Evolutionary conservation across 139 green algal genomes (phyloP), one percentile per base, ranked within the genome.

Genomic region (Mychonastes homosphaera): DNA sequence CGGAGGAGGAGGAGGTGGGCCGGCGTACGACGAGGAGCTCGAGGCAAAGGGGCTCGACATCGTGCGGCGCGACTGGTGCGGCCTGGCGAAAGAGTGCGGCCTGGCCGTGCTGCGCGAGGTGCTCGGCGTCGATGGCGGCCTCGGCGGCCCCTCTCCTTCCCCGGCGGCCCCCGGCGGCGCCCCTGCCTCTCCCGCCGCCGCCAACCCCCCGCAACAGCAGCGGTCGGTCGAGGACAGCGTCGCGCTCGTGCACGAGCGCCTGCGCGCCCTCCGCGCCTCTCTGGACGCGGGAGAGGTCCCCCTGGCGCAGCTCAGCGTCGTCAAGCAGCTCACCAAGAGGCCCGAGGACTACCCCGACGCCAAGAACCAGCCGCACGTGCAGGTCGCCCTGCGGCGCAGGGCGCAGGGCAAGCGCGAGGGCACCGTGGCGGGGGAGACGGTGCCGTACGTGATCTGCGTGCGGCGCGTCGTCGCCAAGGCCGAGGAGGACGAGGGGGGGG

Each of bases 31-130:
- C 32, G 63, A 90, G 73, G 70, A 82, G 44, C 65, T 87, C 56
- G 92, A 98, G 78, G 66, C 84, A 54, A 98, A 98, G 76, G 92
- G 92, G 2, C 74, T 98, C 54, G 92, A 98, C 79, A 97, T 97
- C 36, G 92, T 98, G 58, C 81, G 92, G 2, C 79, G 92, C n/a
- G 92, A 98, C 79, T 98, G 92, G 92, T 94, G 77, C 63, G 78
- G 79, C 4, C 73, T 98, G 33, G 82, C 79, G 63, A 98, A 97
- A 68, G 83, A 96, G 27, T 59, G 67, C n/a, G 91, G 90, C 51
- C 85, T 89, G 63, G 79, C 66, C 26, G 86, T 71, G 23, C 81
- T 98, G 47, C 8, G 73, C 10, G 64, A 88, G 45, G 91, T 98
- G 46, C 76, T 98, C 33, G 83, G 66, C 12, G n/a, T n/a, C n/a